Evolutionary conservation across 1,284 basidiomycete genomes (phyloP).

Genomic region (Trichosporon sp.): DNA sequence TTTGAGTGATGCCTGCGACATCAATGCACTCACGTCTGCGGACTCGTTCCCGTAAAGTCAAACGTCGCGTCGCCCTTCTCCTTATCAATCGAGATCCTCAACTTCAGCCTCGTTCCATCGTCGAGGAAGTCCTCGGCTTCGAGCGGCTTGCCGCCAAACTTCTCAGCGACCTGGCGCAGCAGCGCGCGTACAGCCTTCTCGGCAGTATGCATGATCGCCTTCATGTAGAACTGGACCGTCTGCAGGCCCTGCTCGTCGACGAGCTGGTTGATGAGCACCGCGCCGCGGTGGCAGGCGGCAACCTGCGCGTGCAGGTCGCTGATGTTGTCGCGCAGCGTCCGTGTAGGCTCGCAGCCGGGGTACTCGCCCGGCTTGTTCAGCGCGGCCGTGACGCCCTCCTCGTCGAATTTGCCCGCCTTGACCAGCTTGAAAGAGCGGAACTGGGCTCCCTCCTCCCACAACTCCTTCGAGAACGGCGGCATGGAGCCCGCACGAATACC

Average conservation of each 20-base stretch:
- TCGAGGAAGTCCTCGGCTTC: constrained; percentile 50
- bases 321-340: constrained; percentile 65
- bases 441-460: constrained; percentile 51
- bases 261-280: constrained; percentile 33
- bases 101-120: constrained; percentile 40
- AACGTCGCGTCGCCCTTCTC: constrained; percentile 72
- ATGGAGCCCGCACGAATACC: constrained; percentile 46
- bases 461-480: constrained; percentile 49
- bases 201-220: constrained; percentile 81
- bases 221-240: constrained; percentile 61
- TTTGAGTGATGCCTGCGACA: no score
- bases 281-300: constrained; percentile 39
- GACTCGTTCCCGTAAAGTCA: constrained; percentile 82
- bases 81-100: constrained; percentile 77
- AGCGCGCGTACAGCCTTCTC: constrained; percentile 81
- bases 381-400: constrained; percentile 65
- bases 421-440: constrained; percentile 54
- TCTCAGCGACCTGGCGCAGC: constrained; percentile 66
- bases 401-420: constrained; percentile 38
- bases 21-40: constrained; percentile 60
- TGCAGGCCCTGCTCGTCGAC: constrained; percentile 52
- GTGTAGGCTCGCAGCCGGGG: constrained; percentile 73
- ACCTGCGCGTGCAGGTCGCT: constrained; percentile 41
- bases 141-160: constrained; percentile 62
- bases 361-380: constrained; percentile 85